Conservation (phyloP, 345 rosid species). For the Schrenkiella parvula region DNA sequence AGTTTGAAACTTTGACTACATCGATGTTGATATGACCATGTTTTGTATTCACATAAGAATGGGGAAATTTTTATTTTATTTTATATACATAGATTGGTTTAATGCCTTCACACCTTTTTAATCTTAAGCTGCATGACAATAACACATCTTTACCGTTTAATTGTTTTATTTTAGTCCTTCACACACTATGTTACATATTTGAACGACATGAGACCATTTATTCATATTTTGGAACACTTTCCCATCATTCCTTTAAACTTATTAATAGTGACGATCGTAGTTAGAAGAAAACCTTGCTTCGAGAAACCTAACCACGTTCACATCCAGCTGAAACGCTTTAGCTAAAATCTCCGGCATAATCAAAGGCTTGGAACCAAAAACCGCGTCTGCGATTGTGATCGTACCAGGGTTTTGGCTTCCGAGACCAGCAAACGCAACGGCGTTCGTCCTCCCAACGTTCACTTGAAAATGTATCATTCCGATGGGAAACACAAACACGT, state of each 20-base stretch:
- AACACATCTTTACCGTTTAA: neutral
- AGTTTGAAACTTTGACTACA: no score
- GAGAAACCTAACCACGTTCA: slow-evolving; percentile 32
- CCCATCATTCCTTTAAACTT: neutral
- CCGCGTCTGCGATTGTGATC: slow-evolving; percentile 36
- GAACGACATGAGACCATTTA: neutral
- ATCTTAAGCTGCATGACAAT: neutral
- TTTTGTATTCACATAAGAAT: neutral
- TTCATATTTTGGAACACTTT: neutral
- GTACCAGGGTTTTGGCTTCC: slow-evolving; percentile 47
- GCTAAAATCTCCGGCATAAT: slow-evolving; percentile 41
- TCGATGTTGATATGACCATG: neutral
- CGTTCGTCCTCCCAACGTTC: slow-evolving; percentile 36
- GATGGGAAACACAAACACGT: slow-evolving; percentile 45
- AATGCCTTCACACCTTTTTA: neutral
- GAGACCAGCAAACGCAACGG: slow-evolving; percentile 41
- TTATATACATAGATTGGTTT: neutral
- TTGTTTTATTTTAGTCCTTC: slow-evolving; percentile 2
- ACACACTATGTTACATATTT: slow-evolving; percentile 14
- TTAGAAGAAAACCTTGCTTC: slow-evolving; percentile 31
- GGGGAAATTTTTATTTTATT: neutral
- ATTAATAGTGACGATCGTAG: neutral
- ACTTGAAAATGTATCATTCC: slow-evolving; percentile 46
- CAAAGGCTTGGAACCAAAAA: slow-evolving; percentile 40
- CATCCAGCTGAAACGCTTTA: slow-evolving; percentile 44